These are phyloP conservation scores for Pythium aristosporum DNA, from an alignment of 352 stramenopile species.

Conservation along the genomic window DNA sequence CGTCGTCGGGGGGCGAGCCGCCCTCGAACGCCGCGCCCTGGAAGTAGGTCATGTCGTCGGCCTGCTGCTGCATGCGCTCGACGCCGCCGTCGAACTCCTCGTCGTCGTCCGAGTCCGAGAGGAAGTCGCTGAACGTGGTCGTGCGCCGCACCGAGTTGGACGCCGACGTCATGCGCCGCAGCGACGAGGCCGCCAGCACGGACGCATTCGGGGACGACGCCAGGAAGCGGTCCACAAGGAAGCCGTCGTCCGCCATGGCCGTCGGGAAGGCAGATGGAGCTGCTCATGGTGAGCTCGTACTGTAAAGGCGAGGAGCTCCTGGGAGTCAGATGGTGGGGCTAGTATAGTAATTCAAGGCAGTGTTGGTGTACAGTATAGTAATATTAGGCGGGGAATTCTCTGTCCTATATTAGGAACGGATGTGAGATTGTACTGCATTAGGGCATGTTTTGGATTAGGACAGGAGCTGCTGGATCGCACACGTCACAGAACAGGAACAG, in stretches of 20 bases:
- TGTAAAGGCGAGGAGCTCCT: background rate
- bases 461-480: background rate
- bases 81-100: constrained; percentile 34
- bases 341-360: background rate
- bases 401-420: background rate
- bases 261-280: background rate
- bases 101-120: constrained; percentile 37
- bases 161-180: constrained; percentile 17
- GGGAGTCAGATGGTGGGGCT: background rate
- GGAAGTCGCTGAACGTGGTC: constrained; percentile 41
- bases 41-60: constrained; percentile 47
- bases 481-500: background rate
- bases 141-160: constrained; percentile 14
- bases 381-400: background rate
- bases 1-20: background rate
- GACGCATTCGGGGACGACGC: constrained; percentile 8
- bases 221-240: constrained; percentile 3
- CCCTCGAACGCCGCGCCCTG: constrained; percentile 29
- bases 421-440: background rate
- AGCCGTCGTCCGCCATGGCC: background rate
- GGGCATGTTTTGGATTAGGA: background rate
- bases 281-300: background rate
- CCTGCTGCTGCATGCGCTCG: constrained; percentile 49
- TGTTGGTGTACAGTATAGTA: background rate
- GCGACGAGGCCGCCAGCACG: background rate